These are phyloP conservation scores for Aspergillus sclerotioniger DNA, from an alignment of 495 filamentous ascomycete species.

Conservation along the genomic window DNA sequence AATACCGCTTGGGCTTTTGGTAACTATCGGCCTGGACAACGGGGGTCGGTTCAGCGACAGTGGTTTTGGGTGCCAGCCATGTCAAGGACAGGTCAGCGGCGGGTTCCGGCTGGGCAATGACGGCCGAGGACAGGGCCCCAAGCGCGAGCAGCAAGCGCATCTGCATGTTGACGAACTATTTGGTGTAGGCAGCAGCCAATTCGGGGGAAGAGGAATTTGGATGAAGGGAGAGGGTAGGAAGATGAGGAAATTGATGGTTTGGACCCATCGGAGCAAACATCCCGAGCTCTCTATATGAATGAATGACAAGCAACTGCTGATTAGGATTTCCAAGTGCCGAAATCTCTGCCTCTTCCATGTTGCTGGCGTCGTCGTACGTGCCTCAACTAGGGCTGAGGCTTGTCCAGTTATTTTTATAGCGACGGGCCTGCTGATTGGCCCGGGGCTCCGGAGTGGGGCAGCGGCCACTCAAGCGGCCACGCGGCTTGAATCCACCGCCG, in stretches of 20 bases:
- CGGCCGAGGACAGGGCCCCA: background rate
- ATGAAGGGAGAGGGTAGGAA: background rate
- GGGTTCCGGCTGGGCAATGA: background rate
- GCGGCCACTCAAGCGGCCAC: slow-evolving; percentile 7
- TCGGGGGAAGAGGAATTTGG: background rate
- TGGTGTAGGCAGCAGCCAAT: background rate
- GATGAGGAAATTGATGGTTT: background rate
- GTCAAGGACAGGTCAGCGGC: background rate
- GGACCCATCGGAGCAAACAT: background rate
- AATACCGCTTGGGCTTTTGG: background rate
- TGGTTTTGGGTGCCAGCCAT: background rate
- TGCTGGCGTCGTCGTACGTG: slow-evolving; percentile 8
- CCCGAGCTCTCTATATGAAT: background rate
- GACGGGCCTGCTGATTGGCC: background rate
- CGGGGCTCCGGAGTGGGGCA: slow-evolving; percentile 1
- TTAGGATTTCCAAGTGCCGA: background rate
- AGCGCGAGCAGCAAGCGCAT: background rate
- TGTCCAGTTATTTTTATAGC: slow-evolving; percentile 9
- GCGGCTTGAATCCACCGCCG: background rate
- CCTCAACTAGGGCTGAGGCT: slow-evolving; percentile 9
- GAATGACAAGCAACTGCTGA: background rate
- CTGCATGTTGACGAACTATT: background rate
- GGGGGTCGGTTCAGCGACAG: background rate
- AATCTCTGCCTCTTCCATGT: slow-evolving; percentile 2
- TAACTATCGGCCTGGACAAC: background rate